Evolutionary conservation across 176 grass and related monocot species (phyloP).

Genomic region (Rhynchospora tenuis): DNA sequence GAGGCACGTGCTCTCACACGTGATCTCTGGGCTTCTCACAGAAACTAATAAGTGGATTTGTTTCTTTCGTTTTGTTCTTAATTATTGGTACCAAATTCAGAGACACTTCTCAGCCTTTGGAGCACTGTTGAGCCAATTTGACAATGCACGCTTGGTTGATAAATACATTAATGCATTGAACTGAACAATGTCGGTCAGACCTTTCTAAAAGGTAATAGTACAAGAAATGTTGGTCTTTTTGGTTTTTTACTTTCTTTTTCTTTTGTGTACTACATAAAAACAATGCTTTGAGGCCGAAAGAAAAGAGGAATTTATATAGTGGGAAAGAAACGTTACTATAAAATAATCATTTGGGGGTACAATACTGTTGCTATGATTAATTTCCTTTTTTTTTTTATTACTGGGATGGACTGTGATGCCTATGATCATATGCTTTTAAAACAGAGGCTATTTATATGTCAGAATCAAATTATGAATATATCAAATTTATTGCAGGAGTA

Average conservation of each 20-base stretch:
- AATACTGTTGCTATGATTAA: no score
- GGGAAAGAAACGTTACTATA: background rate
- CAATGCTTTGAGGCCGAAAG: background rate
- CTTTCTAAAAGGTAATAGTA: background rate
- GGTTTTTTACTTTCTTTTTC: background rate
- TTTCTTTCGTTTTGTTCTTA: background rate
- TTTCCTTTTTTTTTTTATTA: no score
- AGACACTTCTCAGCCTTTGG: background rate
- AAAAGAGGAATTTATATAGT: background rate
- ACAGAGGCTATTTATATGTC: no score
- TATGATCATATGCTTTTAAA: no score
- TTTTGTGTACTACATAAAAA: background rate
- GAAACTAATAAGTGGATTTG: background rate
- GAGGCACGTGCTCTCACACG: constrained; percentile 9
- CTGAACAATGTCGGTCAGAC: background rate
- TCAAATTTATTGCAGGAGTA: no score
- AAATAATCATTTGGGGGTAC: no score
- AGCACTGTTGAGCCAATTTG: background rate
- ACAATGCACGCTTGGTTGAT: background rate
- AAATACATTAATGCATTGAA: background rate
- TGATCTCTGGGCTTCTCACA: background rate
- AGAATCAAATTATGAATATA: no score
- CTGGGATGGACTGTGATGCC: no score
- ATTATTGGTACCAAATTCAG: background rate
- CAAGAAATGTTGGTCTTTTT: background rate